Evolutionary conservation across 2,329 filamentous ascomycete genomes (phyloP).

Genomic region (Diaporthe velutina): DNA sequence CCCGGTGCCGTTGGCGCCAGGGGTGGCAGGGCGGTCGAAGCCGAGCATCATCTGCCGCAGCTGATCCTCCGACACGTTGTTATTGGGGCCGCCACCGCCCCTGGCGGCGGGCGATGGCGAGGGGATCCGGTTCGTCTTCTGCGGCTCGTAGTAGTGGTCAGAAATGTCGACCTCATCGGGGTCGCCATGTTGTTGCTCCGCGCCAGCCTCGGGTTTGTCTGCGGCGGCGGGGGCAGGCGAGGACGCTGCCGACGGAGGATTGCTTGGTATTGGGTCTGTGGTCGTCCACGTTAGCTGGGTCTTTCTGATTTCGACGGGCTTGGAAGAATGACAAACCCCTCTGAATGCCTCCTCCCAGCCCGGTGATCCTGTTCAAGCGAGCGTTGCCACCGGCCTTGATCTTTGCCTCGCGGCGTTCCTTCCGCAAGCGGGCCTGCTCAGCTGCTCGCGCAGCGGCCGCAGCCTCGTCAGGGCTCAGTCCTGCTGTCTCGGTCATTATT

Average conservation of each 20-base stretch:
- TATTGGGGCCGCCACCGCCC: constrained; percentile 48
- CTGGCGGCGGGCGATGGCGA: constrained; percentile 38
- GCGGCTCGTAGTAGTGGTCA: constrained; percentile 76
- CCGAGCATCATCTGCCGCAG: constrained; percentile 76
- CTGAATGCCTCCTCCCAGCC: constrained; percentile 71
- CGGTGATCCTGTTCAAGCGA: constrained; percentile 81
- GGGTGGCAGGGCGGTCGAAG: constrained; percentile 56
- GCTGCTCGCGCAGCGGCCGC: constrained; percentile 65
- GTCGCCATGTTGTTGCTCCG: constrained; percentile 63
- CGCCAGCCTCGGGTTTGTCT: constrained; percentile 48
- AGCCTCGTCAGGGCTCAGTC: constrained; percentile 55
- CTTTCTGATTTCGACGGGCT: constrained; percentile 20
- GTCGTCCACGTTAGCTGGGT: background rate
- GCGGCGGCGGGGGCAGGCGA: constrained; percentile 50
- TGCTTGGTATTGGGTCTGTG: constrained; percentile 34
- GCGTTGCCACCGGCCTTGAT: constrained; percentile 78
- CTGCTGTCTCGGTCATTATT: constrained; percentile 56
- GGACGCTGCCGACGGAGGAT: constrained; percentile 46
- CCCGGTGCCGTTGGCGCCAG: constrained; percentile 40
- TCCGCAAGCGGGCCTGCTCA: constrained; percentile 80
- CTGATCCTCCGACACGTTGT: constrained; percentile 66
- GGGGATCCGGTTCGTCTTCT: constrained; percentile 55
- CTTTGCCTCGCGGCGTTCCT: constrained; percentile 85
- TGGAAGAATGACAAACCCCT: constrained; percentile 52
- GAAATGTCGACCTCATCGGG: constrained; percentile 86